Evolutionary conservation across 2,329 filamentous ascomycete genomes (phyloP).

Genomic region (Teratosphaeria zuluensis): DNA sequence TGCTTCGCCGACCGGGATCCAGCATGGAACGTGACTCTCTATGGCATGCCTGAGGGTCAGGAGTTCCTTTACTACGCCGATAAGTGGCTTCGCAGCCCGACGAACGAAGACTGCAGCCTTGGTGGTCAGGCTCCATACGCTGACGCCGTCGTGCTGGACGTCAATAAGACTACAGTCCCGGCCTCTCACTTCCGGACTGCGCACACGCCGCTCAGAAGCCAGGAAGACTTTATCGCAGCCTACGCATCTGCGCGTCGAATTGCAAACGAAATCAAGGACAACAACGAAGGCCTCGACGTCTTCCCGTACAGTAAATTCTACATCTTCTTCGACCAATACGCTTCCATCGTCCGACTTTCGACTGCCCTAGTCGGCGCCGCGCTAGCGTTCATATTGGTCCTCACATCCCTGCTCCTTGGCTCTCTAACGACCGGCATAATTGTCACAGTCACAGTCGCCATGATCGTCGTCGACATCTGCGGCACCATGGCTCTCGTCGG

Average conservation of each 20-base stretch:
- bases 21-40: conserved; percentile 79
- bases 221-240: conserved; percentile 85
- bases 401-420: conserved; percentile 73
- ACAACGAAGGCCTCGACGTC: conserved; percentile 69
- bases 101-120: conserved; percentile 74
- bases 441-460: conserved; percentile 76
- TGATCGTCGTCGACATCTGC: conserved; percentile 91
- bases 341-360: conserved; percentile 71
- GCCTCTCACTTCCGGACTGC: conserved; percentile 88
- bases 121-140: conserved; percentile 83
- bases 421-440: conserved; percentile 72
- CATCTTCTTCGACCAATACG: conserved; percentile 98
- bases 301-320: conserved; percentile 98
- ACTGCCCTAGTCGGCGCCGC: conserved; percentile 72
- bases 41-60: conserved; percentile 84
- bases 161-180: conserved; percentile 55
- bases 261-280: conserved; percentile 59
- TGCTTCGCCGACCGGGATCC: conserved; percentile 74
- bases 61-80: conserved; percentile 82
- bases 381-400: conserved; percentile 71
- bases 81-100: conserved; percentile 72
- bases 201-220: conserved; percentile 77
- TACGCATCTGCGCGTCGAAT: conserved; percentile 87
- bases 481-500: conserved; percentile 84
- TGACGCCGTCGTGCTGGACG: conserved; percentile 70